Base-by-base conservation (phyloP, 164 flowering plant genomes). In the Tinospora cordifolia region DNA sequence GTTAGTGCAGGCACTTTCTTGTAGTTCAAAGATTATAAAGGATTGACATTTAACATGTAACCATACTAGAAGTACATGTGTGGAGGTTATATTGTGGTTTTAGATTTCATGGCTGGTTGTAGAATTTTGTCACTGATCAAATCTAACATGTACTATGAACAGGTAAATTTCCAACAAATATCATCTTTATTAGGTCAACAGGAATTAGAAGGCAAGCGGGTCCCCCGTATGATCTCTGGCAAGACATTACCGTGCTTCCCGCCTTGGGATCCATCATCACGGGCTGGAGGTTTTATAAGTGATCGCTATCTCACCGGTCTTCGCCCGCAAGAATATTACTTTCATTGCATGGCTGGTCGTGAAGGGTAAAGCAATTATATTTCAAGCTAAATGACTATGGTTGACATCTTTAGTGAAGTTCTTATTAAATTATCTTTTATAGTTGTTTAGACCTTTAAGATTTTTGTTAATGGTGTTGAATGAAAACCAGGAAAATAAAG, bases 311-410 rank as follows among this genome's bases (percentile, higher is more conserved):
- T 94, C 30, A 83, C 87, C 63, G 99, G 98, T 71, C 96, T 94
- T 73, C 91, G 90, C n/a, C 98, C 98, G 67, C 97, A 92, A 72
- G 99, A 95, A 67, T 95, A 89, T 79, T 95, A 95, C 76, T 95
- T 92, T 70, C 99, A 95, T 77, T 95, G 99, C 86, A 95, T 95
- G 99, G 98, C 98, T 80, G 99, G 99, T 26, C 97, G 99, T 75
- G 99, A 95, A 79, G 99, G 99, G 99, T 95, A 87, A 87, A 10
- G 6, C 41, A 65, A 63, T 25, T 69, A 36, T 41, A 30, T 17
- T 46, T 19, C 30, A 22, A 66, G 6, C 68, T 66, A 8, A 40
- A 66, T 41, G 24, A 66, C 13, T 66, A 26, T 30, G 3, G 19
- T 62, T 26, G 19, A 62, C 15, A 26, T 62, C 2, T 41, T 41